Conservation (phyloP, 495 filamentous ascomycete species). For the Corynascus novoguineensis region DNA sequence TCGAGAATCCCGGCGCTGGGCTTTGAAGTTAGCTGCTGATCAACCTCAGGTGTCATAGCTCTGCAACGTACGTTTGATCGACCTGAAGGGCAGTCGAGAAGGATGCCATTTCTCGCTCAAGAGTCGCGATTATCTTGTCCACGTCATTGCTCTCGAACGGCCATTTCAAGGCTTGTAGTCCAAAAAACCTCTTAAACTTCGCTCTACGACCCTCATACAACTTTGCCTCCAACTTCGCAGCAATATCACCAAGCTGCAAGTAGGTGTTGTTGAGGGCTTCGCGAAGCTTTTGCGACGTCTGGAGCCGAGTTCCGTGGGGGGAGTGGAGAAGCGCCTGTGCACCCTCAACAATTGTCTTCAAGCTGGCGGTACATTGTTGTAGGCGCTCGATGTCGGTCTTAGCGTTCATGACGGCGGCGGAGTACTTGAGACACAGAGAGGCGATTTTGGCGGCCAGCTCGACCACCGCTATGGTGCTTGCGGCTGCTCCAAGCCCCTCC, state of each 20-base stretch:
- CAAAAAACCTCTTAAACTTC: background rate
- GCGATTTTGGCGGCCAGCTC: conserved; percentile 30
- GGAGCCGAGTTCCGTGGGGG: background rate
- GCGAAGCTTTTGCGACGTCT: background rate
- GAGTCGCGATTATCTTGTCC: background rate
- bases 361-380: conserved; percentile 21
- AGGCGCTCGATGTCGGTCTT: conserved; percentile 33
- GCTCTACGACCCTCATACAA: background rate
- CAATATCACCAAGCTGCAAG: background rate
- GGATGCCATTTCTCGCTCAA: background rate
- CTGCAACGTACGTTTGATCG: conserved; percentile 2
- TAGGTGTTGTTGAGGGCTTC: background rate
- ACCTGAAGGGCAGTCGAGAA: background rate
- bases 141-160: conserved; percentile 3
- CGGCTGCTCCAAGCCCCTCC: conserved; percentile 17
- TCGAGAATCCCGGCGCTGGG: background rate
- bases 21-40: conserved; percentile 2
- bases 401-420: conserved; percentile 31
- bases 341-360: conserved; percentile 17
- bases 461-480: conserved; percentile 36
- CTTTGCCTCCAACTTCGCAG: conserved; percentile 3
- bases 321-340: conserved; percentile 2
- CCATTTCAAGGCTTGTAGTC: background rate
- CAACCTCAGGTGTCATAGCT: background rate
- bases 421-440: conserved; percentile 30